A percentile compares a stretch with the other conserved stretches of the same genome.
Evolutionary conservation across 1,284 basidiomycete species (phyloP).

Genomic region (Apiotrichum veenhuisii): DNA sequence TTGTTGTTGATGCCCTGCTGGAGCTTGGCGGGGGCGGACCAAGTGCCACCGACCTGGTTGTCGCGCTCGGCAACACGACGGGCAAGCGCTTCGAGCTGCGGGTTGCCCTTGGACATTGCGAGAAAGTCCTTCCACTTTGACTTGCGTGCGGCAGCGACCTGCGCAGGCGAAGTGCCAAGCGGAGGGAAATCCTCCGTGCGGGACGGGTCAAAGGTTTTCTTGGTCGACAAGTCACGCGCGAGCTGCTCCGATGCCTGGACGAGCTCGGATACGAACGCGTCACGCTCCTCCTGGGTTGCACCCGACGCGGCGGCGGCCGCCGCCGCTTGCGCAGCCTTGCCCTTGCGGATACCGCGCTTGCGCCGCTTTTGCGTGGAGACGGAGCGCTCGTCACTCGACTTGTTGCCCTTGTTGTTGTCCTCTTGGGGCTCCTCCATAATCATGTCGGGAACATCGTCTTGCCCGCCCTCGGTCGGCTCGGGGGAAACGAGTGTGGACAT

Average conservation of each 20-base stretch:
- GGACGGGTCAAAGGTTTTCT: slow-evolving; percentile 29
- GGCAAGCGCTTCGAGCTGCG: slow-evolving; percentile 47
- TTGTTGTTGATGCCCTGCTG: slow-evolving; percentile 29
- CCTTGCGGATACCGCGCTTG: slow-evolving; percentile 50
- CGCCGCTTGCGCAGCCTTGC: slow-evolving; percentile 50
- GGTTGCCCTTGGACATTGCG: slow-evolving; percentile 41
- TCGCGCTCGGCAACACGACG: slow-evolving; percentile 44
- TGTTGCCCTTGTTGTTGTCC: slow-evolving; percentile 17
- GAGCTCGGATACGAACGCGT: slow-evolving; percentile 59
- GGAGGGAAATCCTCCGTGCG: slow-evolving; percentile 45
- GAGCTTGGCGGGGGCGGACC: slow-evolving; percentile 46
- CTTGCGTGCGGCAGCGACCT: slow-evolving; percentile 41
- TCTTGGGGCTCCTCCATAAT: slow-evolving; percentile 3
- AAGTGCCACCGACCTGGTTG: slow-evolving; percentile 30
- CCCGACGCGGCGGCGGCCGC: slow-evolving; percentile 29
- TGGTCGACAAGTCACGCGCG: slow-evolving; percentile 65
- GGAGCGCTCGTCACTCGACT: slow-evolving; percentile 25
- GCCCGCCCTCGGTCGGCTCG: slow-evolving; percentile 18
- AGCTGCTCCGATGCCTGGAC: slow-evolving; percentile 75
- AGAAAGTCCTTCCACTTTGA: slow-evolving; percentile 48
- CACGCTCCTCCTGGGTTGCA: slow-evolving; percentile 34
- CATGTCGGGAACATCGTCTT: slow-evolving; percentile 10
- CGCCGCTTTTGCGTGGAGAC: slow-evolving; percentile 43
- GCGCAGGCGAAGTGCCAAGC: slow-evolving; percentile 40
- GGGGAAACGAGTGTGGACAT: slow-evolving; percentile 33